Percentiles rank a stretch among this genome's conserved stretches.
These are phyloP conservation scores for Candida qinlingensis DNA, from an alignment of 805 yeast species.

Conservation along the genomic window DNA sequence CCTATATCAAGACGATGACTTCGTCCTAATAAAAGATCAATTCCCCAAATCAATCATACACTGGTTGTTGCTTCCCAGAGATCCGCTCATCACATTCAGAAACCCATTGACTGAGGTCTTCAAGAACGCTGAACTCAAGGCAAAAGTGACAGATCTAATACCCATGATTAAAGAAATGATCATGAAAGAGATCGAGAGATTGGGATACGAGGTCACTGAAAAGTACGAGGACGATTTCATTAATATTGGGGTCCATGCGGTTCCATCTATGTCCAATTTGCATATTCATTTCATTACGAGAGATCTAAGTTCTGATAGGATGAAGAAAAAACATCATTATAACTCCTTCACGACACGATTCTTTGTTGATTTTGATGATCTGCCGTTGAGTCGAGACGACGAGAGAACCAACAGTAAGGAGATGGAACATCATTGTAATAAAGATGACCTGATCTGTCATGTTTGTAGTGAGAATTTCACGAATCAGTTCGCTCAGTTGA, in stretches of 20 bases:
- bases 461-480: conserved; percentile 37
- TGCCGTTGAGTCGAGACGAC: conserved; percentile 41
- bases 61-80: conserved; percentile 55
- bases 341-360: conserved; percentile 65
- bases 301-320: conserved; percentile 48
- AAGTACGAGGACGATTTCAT: conserved; percentile 25
- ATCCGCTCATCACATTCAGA: conserved; percentile 30
- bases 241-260: conserved; percentile 60
- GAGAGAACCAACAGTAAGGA: conserved; percentile 34
- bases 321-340: conserved; percentile 64
- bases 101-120: conserved; percentile 39
- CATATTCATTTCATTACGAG: conserved; percentile 70
- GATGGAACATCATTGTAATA: conserved; percentile 32
- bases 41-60: conserved; percentile 64
- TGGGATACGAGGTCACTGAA: conserved; percentile 18
- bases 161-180: conserved; percentile 11
- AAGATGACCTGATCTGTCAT: conserved; percentile 35
- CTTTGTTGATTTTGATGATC: conserved; percentile 49
- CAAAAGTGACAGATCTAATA: conserved; percentile 14
- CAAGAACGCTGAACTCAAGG: conserved; percentile 26
- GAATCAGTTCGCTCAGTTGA: conserved; percentile 38
- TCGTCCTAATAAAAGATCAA: conserved; percentile 51
- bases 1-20: conserved; percentile 44
- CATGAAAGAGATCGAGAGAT: conserved; percentile 10
- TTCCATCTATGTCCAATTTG: conserved; percentile 63